phyloP scores from a whole-genome alignment of 805 yeast species.

The Teunomyces lycoperdinae region DNA sequence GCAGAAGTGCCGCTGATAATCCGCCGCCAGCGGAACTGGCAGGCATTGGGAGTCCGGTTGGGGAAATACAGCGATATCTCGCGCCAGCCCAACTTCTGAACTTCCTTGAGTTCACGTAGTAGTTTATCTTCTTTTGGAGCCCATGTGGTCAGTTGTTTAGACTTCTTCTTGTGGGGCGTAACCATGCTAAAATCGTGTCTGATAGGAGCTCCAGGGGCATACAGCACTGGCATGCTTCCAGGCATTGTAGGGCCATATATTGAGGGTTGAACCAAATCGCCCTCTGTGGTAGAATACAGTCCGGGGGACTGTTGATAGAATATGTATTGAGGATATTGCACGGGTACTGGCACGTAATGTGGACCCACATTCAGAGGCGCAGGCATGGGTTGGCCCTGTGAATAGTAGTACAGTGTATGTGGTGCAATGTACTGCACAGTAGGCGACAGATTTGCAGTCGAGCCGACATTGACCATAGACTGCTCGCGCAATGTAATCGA shows the following conservation, averaged over 20 bases:
- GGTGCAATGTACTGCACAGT: neutral
- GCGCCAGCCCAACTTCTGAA: conserved; percentile 84
- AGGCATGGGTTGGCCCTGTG: neutral
- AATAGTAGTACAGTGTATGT: neutral
- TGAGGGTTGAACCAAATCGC: neutral
- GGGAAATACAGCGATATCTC: conserved; percentile 78
- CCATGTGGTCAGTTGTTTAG: conserved; percentile 55
- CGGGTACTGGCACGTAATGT: conserved; percentile 1
- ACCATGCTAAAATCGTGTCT: conserved; percentile 1
- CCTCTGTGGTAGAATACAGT: neutral
- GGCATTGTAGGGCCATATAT: neutral
- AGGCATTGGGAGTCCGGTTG: conserved; percentile 71
- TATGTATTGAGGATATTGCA: neutral
- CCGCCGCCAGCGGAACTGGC: conserved; percentile 74
- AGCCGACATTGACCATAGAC: neutral
- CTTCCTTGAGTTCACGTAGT: conserved; percentile 74
- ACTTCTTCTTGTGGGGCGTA: conserved; percentile 15
- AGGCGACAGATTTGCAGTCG: conserved; percentile 1
- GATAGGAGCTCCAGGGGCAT: conserved; percentile 3
- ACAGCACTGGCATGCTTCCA: conserved; percentile 1
- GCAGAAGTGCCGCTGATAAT: conserved; percentile 35
- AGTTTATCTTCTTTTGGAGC: conserved; percentile 73
- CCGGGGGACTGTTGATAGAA: conserved; percentile 2
- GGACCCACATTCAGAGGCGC: neutral
- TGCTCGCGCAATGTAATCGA: neutral